Evolutionary conservation across 2,329 filamentous ascomycete species (phyloP).

Genomic region (Ophiostoma angusticollis): DNA sequence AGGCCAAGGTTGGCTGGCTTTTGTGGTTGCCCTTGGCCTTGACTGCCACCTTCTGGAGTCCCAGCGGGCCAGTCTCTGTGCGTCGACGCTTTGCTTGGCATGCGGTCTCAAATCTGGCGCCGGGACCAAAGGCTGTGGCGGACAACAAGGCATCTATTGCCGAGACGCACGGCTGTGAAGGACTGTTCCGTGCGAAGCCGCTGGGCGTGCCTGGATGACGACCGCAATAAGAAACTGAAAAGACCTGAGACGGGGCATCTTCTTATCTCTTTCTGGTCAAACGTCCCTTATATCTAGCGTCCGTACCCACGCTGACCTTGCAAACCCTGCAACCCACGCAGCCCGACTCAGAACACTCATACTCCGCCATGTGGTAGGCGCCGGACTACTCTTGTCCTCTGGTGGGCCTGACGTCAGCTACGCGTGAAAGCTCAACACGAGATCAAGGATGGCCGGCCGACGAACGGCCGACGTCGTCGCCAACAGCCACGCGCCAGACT

Average conservation of each 20-base stretch:
- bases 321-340: too few relatives aligned
- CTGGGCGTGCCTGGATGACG: conserved; percentile 37
- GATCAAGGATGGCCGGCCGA: too few relatives aligned
- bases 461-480: too few relatives aligned
- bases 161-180: conserved; percentile 7
- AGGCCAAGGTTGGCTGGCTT: neutral
- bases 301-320: too few relatives aligned
- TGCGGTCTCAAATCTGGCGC: conserved; percentile 41
- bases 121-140: conserved; percentile 49
- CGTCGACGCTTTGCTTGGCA: conserved; percentile 8
- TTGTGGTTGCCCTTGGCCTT: neutral
- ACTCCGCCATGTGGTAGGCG: too few relatives aligned
- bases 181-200: conserved; percentile 30
- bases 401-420: too few relatives aligned
- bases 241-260: conserved; percentile 49
- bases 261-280: neutral
- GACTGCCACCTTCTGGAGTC: conserved; percentile 11
- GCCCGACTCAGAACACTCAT: too few relatives aligned
- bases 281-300: neutral
- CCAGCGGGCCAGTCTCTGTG: neutral
- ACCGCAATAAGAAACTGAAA: conserved; percentile 50
- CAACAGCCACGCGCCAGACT: neutral
- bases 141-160: conserved; percentile 24
- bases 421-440: too few relatives aligned
- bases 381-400: too few relatives aligned